Conservation (phyloP, 257 asterid genomes). For the Solanum pinnatisectum region DNA sequence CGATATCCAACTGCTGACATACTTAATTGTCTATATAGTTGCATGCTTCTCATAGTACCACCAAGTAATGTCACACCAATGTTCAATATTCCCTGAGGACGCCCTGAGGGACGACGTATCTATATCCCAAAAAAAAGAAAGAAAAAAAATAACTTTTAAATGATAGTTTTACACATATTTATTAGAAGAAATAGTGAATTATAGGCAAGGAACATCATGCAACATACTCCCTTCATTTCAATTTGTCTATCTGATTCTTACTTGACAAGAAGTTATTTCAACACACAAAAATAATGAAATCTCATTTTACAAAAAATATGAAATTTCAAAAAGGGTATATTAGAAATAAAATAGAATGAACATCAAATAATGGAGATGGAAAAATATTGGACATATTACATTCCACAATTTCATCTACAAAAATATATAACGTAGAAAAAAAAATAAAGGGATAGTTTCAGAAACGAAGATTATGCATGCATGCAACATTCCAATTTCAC, state of each 20-base stretch:
- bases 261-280: not conserved
- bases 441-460: not conserved
- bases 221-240: not conserved
- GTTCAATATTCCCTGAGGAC: conserved; percentile 51
- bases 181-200: not conserved
- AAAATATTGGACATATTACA: not conserved
- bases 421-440: not conserved
- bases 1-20: conserved; percentile 10
- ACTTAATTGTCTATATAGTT: conserved; percentile 33
- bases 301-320: not conserved
- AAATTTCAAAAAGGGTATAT: not conserved
- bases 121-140: not conserved
- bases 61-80: conserved; percentile 76
- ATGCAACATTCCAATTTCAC: not conserved
- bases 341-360: not conserved
- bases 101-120: conserved; percentile 74
- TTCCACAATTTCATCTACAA: not conserved
- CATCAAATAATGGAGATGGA: not conserved
- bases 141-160: not conserved
- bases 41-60: conserved; percentile 73
- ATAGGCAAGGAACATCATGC: not conserved
- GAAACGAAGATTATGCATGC: not conserved
- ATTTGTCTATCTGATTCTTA: not conserved
- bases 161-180: not conserved
- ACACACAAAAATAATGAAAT: not conserved